phyloP scores from a whole-genome alignment of 495 filamentous ascomycete genomes.

The Aspergillus indologenus region DNA sequence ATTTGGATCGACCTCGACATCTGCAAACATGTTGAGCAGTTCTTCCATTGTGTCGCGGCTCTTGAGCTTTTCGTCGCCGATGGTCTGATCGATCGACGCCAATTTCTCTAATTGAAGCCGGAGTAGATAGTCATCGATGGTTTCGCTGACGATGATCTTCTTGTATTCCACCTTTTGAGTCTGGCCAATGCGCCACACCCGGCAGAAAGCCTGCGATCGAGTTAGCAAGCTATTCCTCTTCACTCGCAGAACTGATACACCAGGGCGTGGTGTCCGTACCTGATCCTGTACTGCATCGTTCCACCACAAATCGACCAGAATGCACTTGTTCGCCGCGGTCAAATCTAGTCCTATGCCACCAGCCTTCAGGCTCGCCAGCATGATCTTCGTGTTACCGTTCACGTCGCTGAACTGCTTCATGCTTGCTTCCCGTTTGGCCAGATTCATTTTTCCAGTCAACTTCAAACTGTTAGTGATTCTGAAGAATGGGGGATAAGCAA shows the following conservation, averaged over 20 bases:
- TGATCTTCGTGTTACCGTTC: conserved; percentile 23
- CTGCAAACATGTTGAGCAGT: conserved; percentile 18
- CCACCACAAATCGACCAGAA: conserved; percentile 61
- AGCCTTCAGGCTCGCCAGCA: conserved; percentile 45
- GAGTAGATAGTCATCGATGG: conserved; percentile 52
- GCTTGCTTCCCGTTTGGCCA: conserved; percentile 23
- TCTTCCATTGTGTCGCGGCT: conserved; percentile 5
- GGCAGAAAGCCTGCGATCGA: conserved; percentile 53
- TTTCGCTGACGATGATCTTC: conserved; percentile 46
- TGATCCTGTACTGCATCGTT: conserved; percentile 46
- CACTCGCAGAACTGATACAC: not conserved
- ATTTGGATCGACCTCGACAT: not conserved
- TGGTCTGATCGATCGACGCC: conserved; percentile 23
- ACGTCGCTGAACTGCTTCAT: conserved; percentile 30
- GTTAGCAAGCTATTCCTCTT: not conserved
- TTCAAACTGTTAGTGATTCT: conserved; percentile 9
- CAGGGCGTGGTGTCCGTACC: conserved; percentile 38
- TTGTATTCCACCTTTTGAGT: conserved; percentile 49
- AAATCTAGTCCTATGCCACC: conserved; percentile 53
- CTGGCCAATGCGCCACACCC: conserved; percentile 64
- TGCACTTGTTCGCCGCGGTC: conserved; percentile 54
- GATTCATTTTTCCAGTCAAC: conserved; percentile 33
- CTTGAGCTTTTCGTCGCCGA: conserved; percentile 23
- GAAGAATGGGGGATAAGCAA: not conserved
- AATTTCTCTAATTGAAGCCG: conserved; percentile 32